Base-by-base conservation (phyloP, 768 basidiomycete species). In the Mycena alexandri region DNA sequence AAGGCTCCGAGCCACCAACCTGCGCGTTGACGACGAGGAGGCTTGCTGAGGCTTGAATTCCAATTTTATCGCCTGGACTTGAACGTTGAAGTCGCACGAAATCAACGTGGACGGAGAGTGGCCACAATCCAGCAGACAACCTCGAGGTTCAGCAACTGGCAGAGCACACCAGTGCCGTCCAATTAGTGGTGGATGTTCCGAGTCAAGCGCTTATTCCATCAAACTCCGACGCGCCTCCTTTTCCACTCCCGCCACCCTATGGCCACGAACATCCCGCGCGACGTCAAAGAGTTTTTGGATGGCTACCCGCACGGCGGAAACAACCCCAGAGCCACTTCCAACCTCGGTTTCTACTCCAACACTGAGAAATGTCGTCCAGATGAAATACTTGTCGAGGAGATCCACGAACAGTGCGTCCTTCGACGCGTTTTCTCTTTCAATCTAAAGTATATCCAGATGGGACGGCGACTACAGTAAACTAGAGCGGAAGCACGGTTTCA, bases 401-500 rank as follows among this genome's bases (percentile, higher is more conserved):
- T 93, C 19, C 90, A 89, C 72, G 77, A 84, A 51, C 78, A 82
- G 91, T 92, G 72, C 67, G 82, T 68, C 54, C 60, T 16, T 19
- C 43, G 48, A 64, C 38, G 46, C 38, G 38, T 48, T 52, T 25
- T 33, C 29, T 38, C 51, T 17, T 36, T 13, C 3, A 33, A 51
- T 29, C 46, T 25, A 54, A 68, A 22, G 38, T 55, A 64, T 65
- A 36, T 64, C 24, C 51, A 93, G 92, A 71, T 93, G 91, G 90
- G 72, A 82, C 61, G 87, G 87, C 7, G 83, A 93, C 72, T 90
- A 90, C 70, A 73, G 77, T 34, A 85, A 81, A 67, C 80, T 94
- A 34, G 93, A 94, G 75, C 76, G 80, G 69, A 88, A 88, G 63
- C 93, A 93, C 72, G 89, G 87, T 1, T 93, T 86, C 75, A 90